These are phyloP conservation scores for Mycosarcoma mackinlayi DNA, from an alignment of 1,284 basidiomycete species.

Conservation along the genomic window DNA sequence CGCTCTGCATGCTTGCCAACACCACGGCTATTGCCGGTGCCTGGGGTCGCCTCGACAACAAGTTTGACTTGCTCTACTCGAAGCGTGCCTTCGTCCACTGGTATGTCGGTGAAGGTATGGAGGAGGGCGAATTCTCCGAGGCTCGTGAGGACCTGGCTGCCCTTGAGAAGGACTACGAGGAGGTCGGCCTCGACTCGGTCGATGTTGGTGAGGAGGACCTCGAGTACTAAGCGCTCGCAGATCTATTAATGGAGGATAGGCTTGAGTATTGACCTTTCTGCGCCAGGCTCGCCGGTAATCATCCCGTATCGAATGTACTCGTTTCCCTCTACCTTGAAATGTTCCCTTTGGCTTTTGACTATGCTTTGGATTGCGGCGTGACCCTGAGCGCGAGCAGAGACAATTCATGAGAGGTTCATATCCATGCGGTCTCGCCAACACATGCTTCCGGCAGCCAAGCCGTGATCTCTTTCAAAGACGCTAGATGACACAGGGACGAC, in stretches of 20 bases:
- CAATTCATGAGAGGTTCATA: too few relatives aligned
- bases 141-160: conserved; percentile 96
- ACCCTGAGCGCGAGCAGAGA: too few relatives aligned
- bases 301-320: too few relatives aligned
- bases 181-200: conserved; percentile 87
- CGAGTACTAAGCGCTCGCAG: conserved; percentile 55
- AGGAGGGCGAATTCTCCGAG: conserved; percentile 98
- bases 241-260: too few relatives aligned
- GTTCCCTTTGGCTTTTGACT: too few relatives aligned
- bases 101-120: conserved; percentile 98
- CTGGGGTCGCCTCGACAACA: conserved; percentile 96
- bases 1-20: conserved; percentile 96
- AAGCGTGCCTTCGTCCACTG: conserved; percentile 68
- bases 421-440: too few relatives aligned
- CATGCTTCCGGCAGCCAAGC: too few relatives aligned
- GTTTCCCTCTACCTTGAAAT: too few relatives aligned
- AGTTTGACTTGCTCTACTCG: conserved; percentile 88
- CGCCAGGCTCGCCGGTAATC: too few relatives aligned
- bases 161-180: conserved; percentile 79
- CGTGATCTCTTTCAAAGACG: too few relatives aligned
- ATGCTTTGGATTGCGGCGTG: too few relatives aligned
- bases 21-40: conserved; percentile 94
- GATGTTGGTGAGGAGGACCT: conserved; percentile 79
- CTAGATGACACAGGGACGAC: too few relatives aligned
- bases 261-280: neutral